Percentiles rank a stretch among this genome's conserved stretches.
Conservation (phyloP, 139 green algal species). For the Tetradesmus obliquus region DNA sequence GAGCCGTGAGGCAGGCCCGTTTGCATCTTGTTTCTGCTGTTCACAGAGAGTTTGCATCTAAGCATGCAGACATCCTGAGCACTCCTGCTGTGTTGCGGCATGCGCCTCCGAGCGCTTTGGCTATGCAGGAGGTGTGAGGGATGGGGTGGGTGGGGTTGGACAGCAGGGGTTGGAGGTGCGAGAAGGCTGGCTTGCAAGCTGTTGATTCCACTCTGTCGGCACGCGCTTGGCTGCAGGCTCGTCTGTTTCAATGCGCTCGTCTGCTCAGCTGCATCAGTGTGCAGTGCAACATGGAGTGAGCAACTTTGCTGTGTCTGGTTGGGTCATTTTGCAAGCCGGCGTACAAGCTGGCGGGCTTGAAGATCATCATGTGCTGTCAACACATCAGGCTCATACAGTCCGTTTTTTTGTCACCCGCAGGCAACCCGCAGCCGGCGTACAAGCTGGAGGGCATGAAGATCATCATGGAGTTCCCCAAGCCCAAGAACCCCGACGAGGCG, state of each 20-base stretch:
- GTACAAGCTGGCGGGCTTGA: constrained; percentile 86
- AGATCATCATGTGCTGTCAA: constrained; percentile 81
- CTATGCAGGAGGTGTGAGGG: constrained; percentile 21
- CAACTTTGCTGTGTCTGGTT: not conserved
- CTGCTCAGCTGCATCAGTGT: no score
- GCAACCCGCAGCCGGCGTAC: constrained; percentile 90
- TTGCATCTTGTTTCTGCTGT: not conserved
- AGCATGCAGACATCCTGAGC: not conserved
- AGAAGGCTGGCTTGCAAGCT: no score
- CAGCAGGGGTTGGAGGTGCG: no score
- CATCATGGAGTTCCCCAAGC: constrained; percentile 89
- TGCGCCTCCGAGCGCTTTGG: constrained; percentile 62
- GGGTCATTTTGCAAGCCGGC: constrained; percentile 73
- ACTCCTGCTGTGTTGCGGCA: constrained; percentile 55
- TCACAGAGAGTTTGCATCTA: not conserved
- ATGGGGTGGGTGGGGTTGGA: not conserved
- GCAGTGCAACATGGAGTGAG: not conserved
- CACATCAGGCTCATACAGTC: not conserved
- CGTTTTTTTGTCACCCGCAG: constrained; percentile 51
- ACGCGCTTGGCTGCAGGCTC: no score
- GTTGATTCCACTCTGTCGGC: no score
- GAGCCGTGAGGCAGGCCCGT: not conserved
- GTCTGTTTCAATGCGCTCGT: no score
- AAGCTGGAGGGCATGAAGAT: constrained; percentile 90
- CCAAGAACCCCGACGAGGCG: constrained; percentile 80